Percentiles rank a stretch among this genome's conserved stretches.
Evolutionary conservation across 2,329 filamentous ascomycete species (phyloP).

Genomic region (Orbilia ellipsospora): DNA sequence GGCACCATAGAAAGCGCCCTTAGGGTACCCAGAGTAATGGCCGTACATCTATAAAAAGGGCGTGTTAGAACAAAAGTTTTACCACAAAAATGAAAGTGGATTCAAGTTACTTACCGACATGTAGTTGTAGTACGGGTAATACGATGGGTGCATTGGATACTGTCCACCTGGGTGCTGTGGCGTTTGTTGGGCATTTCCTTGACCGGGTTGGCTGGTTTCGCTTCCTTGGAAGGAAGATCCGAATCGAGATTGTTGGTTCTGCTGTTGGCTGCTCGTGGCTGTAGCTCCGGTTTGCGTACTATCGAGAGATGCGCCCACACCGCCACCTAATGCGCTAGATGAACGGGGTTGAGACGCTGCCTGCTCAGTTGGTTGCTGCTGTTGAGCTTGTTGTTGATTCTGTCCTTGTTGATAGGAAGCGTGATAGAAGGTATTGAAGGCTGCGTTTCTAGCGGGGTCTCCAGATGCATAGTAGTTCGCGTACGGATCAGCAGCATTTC

Average conservation of each 20-base stretch:
- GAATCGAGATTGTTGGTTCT: constrained; percentile 71
- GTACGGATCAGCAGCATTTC: constrained; percentile 34
- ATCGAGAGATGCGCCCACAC: constrained; percentile 71
- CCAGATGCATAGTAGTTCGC: constrained; percentile 35
- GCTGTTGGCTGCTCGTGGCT: constrained; percentile 76
- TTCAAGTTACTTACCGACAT: constrained; percentile 70
- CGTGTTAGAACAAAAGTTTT: constrained; percentile 63
- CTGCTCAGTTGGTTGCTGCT: constrained; percentile 78
- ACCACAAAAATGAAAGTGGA: background rate
- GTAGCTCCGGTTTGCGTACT: constrained; percentile 68
- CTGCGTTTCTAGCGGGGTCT: constrained; percentile 32
- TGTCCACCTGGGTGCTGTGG: constrained; percentile 66
- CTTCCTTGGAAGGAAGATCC: constrained; percentile 49
- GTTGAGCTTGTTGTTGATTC: constrained; percentile 56
- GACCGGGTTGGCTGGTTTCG: constrained; percentile 77
- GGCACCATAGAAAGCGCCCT: constrained; percentile 66
- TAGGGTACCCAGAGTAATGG: constrained; percentile 41
- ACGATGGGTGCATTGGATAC: constrained; percentile 72
- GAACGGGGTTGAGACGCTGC: constrained; percentile 78
- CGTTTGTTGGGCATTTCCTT: constrained; percentile 68
- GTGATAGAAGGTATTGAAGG: constrained; percentile 58
- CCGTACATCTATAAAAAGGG: constrained; percentile 30
- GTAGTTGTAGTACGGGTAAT: constrained; percentile 73
- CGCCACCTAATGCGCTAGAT: constrained; percentile 77
- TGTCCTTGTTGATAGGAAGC: constrained; percentile 67